Conservation (phyloP, 495 filamentous ascomycete genomes). For the Neurospora sp. region DNA sequence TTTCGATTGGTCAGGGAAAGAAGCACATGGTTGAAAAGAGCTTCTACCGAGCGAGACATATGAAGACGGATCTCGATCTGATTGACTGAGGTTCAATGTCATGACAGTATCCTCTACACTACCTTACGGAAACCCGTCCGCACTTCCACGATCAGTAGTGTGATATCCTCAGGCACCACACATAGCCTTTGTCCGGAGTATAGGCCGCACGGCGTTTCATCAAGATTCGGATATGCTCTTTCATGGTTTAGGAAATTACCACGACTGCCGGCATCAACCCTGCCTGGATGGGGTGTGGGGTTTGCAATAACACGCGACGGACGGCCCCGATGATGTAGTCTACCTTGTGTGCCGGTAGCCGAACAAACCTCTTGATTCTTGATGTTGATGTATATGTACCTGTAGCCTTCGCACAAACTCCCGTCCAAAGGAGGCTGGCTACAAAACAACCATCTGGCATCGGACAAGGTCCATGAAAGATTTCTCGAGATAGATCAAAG, state of each 20-base stretch:
- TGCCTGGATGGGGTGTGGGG: neutral
- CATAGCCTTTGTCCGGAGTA: neutral
- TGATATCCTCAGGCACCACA: neutral
- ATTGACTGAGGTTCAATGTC: neutral
- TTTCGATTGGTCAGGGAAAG: constrained; percentile 7
- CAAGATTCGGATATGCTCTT: neutral
- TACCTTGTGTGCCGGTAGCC: neutral
- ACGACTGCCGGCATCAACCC: neutral
- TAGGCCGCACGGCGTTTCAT: neutral
- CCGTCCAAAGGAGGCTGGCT: too few relatives aligned
- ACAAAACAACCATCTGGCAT: too few relatives aligned
- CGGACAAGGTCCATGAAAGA: too few relatives aligned
- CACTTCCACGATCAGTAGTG: too few relatives aligned
- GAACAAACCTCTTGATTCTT: neutral
- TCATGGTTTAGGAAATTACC: neutral
- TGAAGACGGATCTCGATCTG: neutral
- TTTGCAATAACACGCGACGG: neutral
- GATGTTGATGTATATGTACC: too few relatives aligned
- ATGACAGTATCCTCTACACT: too few relatives aligned
- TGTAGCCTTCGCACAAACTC: too few relatives aligned
- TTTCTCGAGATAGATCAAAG: too few relatives aligned
- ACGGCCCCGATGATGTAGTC: neutral
- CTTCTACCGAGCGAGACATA: neutral
- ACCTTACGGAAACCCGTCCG: too few relatives aligned
- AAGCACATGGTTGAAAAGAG: neutral